Evolutionary conservation across 495 filamentous ascomycete species (phyloP), one percentile per base, ranked within the genome.

Genomic region (Sabuloglossum arenarium): DNA sequence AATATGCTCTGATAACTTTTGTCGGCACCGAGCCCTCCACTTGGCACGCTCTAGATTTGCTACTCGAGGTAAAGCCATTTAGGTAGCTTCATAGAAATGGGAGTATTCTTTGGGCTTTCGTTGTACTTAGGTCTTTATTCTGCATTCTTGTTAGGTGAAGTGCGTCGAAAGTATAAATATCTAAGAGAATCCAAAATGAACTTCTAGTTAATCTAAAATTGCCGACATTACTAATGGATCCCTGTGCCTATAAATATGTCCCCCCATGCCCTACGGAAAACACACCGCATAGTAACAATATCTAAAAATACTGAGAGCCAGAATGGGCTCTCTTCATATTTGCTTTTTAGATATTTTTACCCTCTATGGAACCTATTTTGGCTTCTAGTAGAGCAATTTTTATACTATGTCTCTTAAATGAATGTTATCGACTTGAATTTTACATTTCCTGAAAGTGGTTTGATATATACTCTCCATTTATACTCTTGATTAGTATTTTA

Each of bases 1-100:
- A 55, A 55, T 55, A 55, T 55, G 53, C 53, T 55, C 53, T 34
- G 27, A 55, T 23, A 55, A 25, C 53, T 39, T 16, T 55, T 55
- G 6, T 11, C 27, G 12, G 27, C 53, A 55, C 27, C 34, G 19
- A 32, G 53, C 14, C 12, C 53, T 55, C 53, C 27, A 55, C 42
- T 25, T 55, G 6, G 29, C 30, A 25, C 27, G 53, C 32, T 55
- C 53, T 55, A 55, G 53, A 39, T 55, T 55, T 27, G 31, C 42
- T 55, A 25, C 21, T 25, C 27, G 11, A 55, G 53, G 53, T 25
- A 14, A 55, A 55, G 53, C n/a, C 24, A 32, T 55, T 55, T 16
- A 39, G 34, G 16, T 5, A 11, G 6, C 14, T 12, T 9, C 16
- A 39, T 2, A 39, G 16, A 39, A 9, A 3, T 2, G 16, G 16